Percentiles rank a stretch among this genome's conserved stretches.
These are phyloP conservation scores for Vickermania spadyakhi DNA, from an alignment of 208 protist species.

Conservation along the genomic window DNA sequence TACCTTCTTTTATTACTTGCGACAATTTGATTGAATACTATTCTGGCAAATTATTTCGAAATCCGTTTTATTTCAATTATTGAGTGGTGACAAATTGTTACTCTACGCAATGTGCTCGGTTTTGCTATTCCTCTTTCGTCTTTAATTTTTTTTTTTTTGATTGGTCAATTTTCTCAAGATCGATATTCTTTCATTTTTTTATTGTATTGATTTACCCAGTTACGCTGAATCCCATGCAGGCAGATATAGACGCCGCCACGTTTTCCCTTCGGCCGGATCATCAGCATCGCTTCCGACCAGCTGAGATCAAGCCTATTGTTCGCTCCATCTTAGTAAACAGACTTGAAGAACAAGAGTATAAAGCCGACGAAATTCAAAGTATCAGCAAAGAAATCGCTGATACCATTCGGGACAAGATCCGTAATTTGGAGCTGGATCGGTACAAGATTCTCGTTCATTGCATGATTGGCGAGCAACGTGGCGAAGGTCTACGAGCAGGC, in stretches of 20 bases:
- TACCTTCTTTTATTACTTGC: too few species aligned
- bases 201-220: too few species aligned
- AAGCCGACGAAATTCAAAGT: constrained; percentile 84
- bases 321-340: constrained; percentile 62
- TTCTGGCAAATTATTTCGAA: too few species aligned
- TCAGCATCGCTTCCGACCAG: constrained; percentile 74
- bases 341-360: constrained; percentile 84
- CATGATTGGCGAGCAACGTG: constrained; percentile 91
- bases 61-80: too few species aligned
- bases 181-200: too few species aligned
- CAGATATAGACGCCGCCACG: constrained; percentile 53
- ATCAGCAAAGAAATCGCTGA: constrained; percentile 91
- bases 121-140: too few species aligned
- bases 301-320: constrained; percentile 73
- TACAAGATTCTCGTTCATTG: constrained; percentile 93
- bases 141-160: too few species aligned
- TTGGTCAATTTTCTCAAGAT: too few species aligned
- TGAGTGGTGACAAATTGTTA: too few species aligned
- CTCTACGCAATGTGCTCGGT: too few species aligned
- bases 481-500: constrained; percentile 83
- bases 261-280: constrained; percentile 88
- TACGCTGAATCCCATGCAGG: too few species aligned
- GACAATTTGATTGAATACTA: too few species aligned
- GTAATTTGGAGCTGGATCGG: constrained; percentile 74
- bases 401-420: constrained; percentile 76